Evolutionary conservation across 2,329 filamentous ascomycete species (phyloP), one percentile per base, ranked within the genome.

Genomic region (Neonectria hederae): DNA sequence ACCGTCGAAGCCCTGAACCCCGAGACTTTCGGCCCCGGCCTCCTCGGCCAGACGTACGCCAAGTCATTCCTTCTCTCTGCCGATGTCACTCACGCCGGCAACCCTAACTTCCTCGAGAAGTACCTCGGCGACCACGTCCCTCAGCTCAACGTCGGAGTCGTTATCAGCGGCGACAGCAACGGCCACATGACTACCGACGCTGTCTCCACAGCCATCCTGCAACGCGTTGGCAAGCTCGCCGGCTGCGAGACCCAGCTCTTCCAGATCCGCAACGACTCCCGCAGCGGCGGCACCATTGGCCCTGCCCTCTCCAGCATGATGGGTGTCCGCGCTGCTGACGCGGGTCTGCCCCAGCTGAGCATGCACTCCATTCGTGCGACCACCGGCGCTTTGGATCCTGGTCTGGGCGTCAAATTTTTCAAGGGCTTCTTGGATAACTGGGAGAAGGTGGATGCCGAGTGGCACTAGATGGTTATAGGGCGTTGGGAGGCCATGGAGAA

Each of bases 151-250:
- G 88, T 96, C 32, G 96, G 96, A 38, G 86, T 97, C 32, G 88
- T 90, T 17, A 85, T 99, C 42, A 90, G 89, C 49, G 89, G 89
- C 22, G 95, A 98, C 79, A 89, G 89, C 55, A 97, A 97, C 75
- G 96, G 93, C 5, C 93, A 98, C 81, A 97, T 97, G 92, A 97
- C 95, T 4, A 97, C 95, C 3, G 94, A 98, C 76, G 89, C 90
- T 59, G 89, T 97, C 19, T 96, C 92, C 11, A 92, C 92, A 4
- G 89, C 93, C 5, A 87, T 98, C 65, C 82, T 98, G 38, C 88
- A 90, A 70, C 87, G 92, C 26, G 87, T 97, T 42, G 94, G 93
- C 8, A 89, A 94, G 70, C 89, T 92, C 63, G 86, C 84, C 65
- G 92, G 84, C 54, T 88, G 88, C 61, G 88, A 86, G 52, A 84